A percentile compares a stretch with the other conserved stretches of the same genome.
phyloP scores from a whole-genome alignment of 2,329 filamentous ascomycete genomes.

The Lasiodiplodia theobromae region DNA sequence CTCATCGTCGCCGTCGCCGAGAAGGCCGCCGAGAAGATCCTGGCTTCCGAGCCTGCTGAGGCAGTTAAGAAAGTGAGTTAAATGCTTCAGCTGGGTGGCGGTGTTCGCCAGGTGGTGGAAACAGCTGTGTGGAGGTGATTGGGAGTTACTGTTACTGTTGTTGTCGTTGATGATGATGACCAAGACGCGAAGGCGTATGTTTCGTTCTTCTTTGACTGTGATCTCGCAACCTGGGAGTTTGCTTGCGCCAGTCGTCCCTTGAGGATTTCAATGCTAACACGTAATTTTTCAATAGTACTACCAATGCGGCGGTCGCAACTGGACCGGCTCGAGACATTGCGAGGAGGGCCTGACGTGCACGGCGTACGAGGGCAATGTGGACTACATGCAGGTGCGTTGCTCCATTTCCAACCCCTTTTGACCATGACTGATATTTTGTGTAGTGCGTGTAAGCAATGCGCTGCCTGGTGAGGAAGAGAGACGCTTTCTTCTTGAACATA shows the following conservation, averaged over 20 bases:
- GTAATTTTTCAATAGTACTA: slow-evolving; percentile 28
- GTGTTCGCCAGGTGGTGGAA: background rate
- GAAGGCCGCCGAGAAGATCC: slow-evolving; percentile 48
- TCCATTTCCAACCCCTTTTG: too few relatives aligned
- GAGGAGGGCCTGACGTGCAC: slow-evolving; percentile 35
- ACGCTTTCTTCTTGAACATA: slow-evolving; percentile 8
- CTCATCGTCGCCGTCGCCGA: slow-evolving; percentile 48
- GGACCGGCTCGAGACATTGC: slow-evolving; percentile 34
- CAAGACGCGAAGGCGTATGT: slow-evolving; percentile 6
- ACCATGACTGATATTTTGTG: background rate
- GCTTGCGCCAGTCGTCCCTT: background rate
- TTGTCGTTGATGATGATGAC: background rate
- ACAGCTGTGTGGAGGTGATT: slow-evolving; percentile 26
- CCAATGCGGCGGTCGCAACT: slow-evolving; percentile 36
- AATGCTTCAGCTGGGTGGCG: slow-evolving; percentile 19
- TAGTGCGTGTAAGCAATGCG: slow-evolving; percentile 8
- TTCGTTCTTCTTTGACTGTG: background rate
- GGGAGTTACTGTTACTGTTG: background rate
- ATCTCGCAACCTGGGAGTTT: background rate
- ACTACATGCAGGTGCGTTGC: slow-evolving; percentile 16
- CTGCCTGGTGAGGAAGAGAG: background rate
- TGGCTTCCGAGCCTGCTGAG: slow-evolving; percentile 30
- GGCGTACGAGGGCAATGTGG: slow-evolving; percentile 6
- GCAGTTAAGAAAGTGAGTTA: slow-evolving; percentile 29
- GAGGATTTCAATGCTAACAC: background rate